Evolutionary conservation across 176 grass and related monocot species (phyloP).

Genomic region (Oryza officinalis): DNA sequence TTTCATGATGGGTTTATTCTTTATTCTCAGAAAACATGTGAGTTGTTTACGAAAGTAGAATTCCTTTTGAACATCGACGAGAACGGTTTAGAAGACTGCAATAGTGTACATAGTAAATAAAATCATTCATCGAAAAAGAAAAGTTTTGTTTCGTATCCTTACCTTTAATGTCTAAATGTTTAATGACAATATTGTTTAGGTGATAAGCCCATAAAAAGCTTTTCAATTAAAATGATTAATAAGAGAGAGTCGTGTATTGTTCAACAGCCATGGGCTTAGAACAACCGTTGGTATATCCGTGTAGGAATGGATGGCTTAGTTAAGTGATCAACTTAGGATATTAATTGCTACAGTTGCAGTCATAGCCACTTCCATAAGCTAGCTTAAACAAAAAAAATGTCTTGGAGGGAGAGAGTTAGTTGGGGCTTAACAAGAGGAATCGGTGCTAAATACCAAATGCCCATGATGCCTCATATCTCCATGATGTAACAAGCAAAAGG

Average conservation of each 20-base stretch:
- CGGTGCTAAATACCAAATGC: constrained; percentile 43
- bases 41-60: too few relatives aligned
- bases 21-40: too few relatives aligned
- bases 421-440: constrained; percentile 23
- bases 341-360: neutral
- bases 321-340: neutral
- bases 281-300: neutral
- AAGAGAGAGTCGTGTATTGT: neutral
- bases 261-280: neutral
- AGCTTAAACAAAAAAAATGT: neutral
- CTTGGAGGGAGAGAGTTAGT: constrained; percentile 11
- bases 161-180: neutral
- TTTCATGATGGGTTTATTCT: too few relatives aligned
- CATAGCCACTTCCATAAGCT: neutral
- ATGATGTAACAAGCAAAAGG: constrained; percentile 41
- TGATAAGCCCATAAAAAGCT: neutral
- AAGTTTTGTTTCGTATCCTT: neutral
- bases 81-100: too few relatives aligned
- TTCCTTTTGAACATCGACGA: too few relatives aligned
- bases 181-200: neutral
- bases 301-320: neutral
- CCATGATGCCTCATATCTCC: constrained; percentile 28
- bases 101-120: neutral
- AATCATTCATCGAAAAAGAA: neutral
- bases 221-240: neutral